Conservation (phyloP, 495 filamentous ascomycete species). For the Ascobolus immersus region DNA sequence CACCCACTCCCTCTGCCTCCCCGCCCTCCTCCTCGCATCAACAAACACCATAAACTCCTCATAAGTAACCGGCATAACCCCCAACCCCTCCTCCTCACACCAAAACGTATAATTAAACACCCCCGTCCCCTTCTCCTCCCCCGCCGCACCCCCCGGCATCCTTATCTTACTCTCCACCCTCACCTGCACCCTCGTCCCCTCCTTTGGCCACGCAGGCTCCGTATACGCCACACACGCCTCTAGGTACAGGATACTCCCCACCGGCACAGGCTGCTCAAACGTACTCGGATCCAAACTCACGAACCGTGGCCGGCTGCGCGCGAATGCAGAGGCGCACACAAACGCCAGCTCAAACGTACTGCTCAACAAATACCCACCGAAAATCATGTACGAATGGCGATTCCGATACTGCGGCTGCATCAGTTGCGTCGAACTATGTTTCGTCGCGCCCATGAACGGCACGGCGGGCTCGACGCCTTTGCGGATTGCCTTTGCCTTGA, state of each 20-base stretch:
- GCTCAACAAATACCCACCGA: conserved; percentile 63
- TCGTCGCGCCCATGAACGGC: conserved; percentile 40
- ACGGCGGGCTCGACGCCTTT: not conserved
- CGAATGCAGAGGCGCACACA: conserved; percentile 56
- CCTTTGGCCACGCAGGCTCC: conserved; percentile 30
- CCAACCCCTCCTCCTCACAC: conserved; percentile 40
- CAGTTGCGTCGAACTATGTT: conserved; percentile 43
- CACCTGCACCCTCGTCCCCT: conserved; percentile 41
- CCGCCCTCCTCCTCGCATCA: conserved; percentile 13
- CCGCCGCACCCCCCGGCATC: conserved; percentile 36
- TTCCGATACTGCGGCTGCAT: conserved; percentile 80
- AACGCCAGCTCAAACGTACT: conserved; percentile 73
- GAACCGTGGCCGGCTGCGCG: conserved; percentile 51
- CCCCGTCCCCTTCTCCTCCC: conserved; percentile 45
- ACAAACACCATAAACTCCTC: conserved; percentile 11
- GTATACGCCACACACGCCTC: conserved; percentile 56
- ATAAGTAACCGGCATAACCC: conserved; percentile 35
- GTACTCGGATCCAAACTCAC: conserved; percentile 54
- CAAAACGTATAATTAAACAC: conserved; percentile 66
- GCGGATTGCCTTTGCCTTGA: conserved; percentile 39
- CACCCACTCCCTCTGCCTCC: conserved; percentile 5
- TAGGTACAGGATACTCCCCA: conserved; percentile 58
- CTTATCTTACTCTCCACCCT: conserved; percentile 53
- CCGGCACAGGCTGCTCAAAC: conserved; percentile 64
- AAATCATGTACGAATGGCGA: conserved; percentile 74